Percentiles rank a stretch among this genome's conserved stretches.
phyloP scores from a whole-genome alignment of 164 flowering plant genomes.

The Protea cynaroides region DNA sequence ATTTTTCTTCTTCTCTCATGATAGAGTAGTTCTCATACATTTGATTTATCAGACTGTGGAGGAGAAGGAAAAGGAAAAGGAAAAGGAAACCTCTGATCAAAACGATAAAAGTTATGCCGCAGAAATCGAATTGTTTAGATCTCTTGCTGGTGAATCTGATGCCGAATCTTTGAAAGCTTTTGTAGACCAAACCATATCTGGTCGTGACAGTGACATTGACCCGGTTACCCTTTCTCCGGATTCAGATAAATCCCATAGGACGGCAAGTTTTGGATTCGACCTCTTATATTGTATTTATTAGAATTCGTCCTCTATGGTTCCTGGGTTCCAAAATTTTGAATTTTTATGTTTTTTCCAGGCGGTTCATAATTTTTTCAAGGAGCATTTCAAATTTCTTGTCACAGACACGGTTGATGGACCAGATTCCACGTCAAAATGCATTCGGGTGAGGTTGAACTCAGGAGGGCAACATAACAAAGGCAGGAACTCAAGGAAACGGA shows the following conservation, averaged over 20 bases:
- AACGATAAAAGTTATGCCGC: conserved; percentile 29
- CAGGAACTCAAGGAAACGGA: conserved; percentile 58
- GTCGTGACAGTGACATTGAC: conserved; percentile 27
- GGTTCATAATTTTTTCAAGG: conserved; percentile 82
- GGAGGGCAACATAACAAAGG: conserved; percentile 35
- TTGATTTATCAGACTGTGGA: conserved; percentile 28
- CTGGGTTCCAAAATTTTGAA: no score
- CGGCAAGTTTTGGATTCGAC: conserved; percentile 42
- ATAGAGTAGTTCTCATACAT: conserved; percentile 2
- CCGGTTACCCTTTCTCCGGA: conserved; percentile 76
- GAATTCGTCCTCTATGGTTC: no score
- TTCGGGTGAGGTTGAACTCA: conserved; percentile 66
- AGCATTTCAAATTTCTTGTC: conserved; percentile 73
- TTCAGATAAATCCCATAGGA: conserved; percentile 77
- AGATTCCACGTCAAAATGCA: conserved; percentile 65
- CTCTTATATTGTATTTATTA: neutral
- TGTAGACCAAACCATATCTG: conserved; percentile 40
- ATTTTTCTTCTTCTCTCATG: neutral
- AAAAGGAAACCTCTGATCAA: conserved; percentile 27
- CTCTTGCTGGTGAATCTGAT: conserved; percentile 63
- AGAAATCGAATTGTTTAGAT: conserved; percentile 63
- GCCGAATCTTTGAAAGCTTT: conserved; percentile 48
- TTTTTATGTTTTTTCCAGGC: conserved; percentile 38
- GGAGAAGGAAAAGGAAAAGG: conserved; percentile 9
- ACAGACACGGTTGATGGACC: conserved; percentile 93